Percentiles rank a stretch among this genome's conserved stretches.
These are phyloP conservation scores for Xylariaceae sp. DNA, from an alignment of 2,329 filamentous ascomycete species.

Conservation along the genomic window DNA sequence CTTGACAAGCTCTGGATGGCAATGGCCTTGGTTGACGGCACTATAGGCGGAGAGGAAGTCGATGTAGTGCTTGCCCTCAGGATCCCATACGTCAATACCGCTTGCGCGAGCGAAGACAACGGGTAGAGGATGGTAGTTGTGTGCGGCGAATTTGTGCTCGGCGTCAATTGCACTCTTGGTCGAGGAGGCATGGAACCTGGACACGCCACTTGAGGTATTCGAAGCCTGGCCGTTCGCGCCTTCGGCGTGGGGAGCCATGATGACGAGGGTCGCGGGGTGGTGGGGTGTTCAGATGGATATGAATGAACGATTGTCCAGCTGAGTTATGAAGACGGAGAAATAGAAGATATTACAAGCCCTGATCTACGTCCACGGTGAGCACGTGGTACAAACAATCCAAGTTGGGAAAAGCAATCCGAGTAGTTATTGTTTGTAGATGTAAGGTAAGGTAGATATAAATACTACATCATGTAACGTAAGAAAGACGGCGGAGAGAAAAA, in stretches of 20 bases:
- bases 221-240: conserved; percentile 28
- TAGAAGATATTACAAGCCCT: too few species aligned
- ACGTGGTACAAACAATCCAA: too few species aligned
- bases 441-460: not conserved
- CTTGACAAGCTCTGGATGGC: conserved; percentile 92
- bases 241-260: conserved; percentile 60
- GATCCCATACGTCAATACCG: conserved; percentile 92
- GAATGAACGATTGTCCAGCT: not conserved
- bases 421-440: not conserved
- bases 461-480: conserved; percentile 5
- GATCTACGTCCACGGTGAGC: too few species aligned
- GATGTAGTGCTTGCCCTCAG: conserved; percentile 90
- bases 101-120: conserved; percentile 85
- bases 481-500: conserved; percentile 9
- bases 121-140: conserved; percentile 98
- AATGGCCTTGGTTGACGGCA: conserved; percentile 97
- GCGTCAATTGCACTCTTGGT: conserved; percentile 73
- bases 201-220: conserved; percentile 32
- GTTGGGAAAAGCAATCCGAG: conserved; percentile 8
- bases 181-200: conserved; percentile 69
- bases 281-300: conserved; percentile 1
- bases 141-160: conserved; percentile 83
- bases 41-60: conserved; percentile 98
- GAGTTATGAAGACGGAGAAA: too few species aligned
- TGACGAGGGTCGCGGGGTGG: conserved; percentile 8